A percentile compares a stretch with the other conserved stretches of the same genome.
These are phyloP conservation scores for Metahyphopichia silvanorum DNA, from an alignment of 805 yeast genomes.

Conservation along the genomic window DNA sequence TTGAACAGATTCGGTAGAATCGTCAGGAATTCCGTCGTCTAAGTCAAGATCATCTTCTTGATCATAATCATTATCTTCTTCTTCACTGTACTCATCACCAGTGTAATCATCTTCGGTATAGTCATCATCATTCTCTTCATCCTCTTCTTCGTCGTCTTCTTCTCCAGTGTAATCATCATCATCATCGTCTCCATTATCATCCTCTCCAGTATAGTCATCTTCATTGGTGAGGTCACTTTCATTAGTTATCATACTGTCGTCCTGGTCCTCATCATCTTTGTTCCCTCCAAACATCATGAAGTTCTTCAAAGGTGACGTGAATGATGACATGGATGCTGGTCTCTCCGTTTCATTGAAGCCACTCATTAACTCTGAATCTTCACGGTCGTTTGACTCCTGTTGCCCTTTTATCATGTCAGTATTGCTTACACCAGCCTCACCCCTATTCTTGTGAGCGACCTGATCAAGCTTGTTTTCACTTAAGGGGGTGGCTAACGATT, in stretches of 20 bases:
- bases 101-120: conserved; percentile 6
- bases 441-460: too few species aligned
- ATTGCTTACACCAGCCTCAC: too few species aligned
- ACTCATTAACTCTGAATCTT: too few species aligned
- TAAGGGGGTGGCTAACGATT: too few species aligned
- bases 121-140: conserved; percentile 10
- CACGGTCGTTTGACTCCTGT: too few species aligned
- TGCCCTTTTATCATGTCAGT: too few species aligned
- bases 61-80: conserved; percentile 9
- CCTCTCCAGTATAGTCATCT: conserved; percentile 12
- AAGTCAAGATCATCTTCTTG: conserved; percentile 7
- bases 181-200: conserved; percentile 10
- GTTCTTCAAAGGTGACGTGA: conserved; percentile 39
- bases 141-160: conserved; percentile 12
- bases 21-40: conserved; percentile 3
- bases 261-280: conserved; percentile 19
- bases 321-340: conserved; percentile 32
- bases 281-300: conserved; percentile 37
- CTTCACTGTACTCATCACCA: conserved; percentile 5
- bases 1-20: background rate
- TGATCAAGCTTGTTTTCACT: too few species aligned
- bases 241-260: conserved; percentile 8
- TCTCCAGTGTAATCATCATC: conserved; percentile 13
- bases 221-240: conserved; percentile 12
- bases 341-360: too few species aligned